Conservation (phyloP, 2,329 filamentous ascomycete genomes). For the Fusarium succisae region DNA sequence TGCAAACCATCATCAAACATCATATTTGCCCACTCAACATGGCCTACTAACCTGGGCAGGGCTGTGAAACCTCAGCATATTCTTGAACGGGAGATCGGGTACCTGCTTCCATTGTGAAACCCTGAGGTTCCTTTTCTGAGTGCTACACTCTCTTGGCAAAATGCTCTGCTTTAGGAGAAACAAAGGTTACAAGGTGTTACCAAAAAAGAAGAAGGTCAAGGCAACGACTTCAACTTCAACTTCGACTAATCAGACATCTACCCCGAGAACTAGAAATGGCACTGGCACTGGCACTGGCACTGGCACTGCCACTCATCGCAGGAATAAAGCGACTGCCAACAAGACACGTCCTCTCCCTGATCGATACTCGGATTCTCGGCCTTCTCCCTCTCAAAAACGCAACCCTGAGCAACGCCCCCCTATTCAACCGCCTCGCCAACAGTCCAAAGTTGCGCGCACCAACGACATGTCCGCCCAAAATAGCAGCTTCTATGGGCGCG, state of each 20-base stretch:
- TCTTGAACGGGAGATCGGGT: neutral
- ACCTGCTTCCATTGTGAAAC: neutral
- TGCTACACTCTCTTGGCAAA: neutral
- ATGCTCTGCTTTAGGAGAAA: constrained; percentile 43
- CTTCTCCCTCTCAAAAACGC: neutral
- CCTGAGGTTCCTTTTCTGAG: neutral
- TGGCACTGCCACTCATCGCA: neutral
- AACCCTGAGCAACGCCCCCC: neutral
- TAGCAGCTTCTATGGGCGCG: constrained; percentile 42
- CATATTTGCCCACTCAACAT: neutral
- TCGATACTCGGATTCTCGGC: neutral
- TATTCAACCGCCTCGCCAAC: neutral
- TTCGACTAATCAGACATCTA: neutral
- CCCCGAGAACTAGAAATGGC: neutral
- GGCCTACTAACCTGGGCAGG: neutral
- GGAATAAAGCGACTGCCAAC: neutral
- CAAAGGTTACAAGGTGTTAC: constrained; percentile 37
- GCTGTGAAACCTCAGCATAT: neutral
- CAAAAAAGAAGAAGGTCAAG: constrained; percentile 27
- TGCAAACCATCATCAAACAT: neutral
- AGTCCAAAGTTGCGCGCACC: constrained; percentile 36
- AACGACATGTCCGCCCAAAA: constrained; percentile 42
- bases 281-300: neutral
- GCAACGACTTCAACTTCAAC: neutral
- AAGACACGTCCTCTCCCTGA: neutral